Conservation (phyloP, 345 rosid species). For the Abelmoschus esculentus region DNA sequence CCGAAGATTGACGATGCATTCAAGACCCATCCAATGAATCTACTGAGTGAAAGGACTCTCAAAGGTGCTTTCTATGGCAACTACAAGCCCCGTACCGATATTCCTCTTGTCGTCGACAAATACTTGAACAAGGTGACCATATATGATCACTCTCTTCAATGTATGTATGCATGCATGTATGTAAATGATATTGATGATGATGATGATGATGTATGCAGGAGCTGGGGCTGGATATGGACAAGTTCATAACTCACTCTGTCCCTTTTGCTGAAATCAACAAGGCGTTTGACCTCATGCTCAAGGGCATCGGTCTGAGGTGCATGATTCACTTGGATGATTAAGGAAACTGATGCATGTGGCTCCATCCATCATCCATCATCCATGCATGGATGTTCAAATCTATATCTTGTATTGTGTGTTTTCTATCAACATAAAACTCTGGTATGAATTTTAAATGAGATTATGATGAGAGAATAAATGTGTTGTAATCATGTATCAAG, state of each 20-base stretch:
- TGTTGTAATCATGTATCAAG: no score
- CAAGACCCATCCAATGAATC: slow-evolving; percentile 25
- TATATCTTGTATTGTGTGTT: no score
- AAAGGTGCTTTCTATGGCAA: slow-evolving; percentile 67
- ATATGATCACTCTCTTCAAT: no score
- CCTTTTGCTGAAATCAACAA: slow-evolving; percentile 56
- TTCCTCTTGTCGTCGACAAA: slow-evolving; percentile 53
- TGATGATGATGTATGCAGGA: slow-evolving; percentile 17
- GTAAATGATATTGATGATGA: background rate
- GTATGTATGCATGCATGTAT: no score
- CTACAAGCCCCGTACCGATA: slow-evolving; percentile 53
- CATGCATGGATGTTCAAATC: no score
- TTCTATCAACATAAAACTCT: no score
- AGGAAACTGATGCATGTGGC: background rate
- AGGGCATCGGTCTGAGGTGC: slow-evolving; percentile 47
- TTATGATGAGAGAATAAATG: no score
- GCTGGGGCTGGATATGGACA: slow-evolving; percentile 33
- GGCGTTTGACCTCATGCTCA: slow-evolving; percentile 51
- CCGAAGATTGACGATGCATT: slow-evolving; percentile 43
- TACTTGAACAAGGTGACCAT: slow-evolving; percentile 52
- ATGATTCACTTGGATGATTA: slow-evolving; percentile 38
- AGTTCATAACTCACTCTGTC: slow-evolving; percentile 14
- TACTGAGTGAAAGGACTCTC: slow-evolving; percentile 53
- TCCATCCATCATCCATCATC: no score
- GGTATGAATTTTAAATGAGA: no score